Evolutionary conservation across 2,329 filamentous ascomycete genomes (phyloP), one percentile per base, ranked within the genome.

Genomic region (Aspergillus fructus): DNA sequence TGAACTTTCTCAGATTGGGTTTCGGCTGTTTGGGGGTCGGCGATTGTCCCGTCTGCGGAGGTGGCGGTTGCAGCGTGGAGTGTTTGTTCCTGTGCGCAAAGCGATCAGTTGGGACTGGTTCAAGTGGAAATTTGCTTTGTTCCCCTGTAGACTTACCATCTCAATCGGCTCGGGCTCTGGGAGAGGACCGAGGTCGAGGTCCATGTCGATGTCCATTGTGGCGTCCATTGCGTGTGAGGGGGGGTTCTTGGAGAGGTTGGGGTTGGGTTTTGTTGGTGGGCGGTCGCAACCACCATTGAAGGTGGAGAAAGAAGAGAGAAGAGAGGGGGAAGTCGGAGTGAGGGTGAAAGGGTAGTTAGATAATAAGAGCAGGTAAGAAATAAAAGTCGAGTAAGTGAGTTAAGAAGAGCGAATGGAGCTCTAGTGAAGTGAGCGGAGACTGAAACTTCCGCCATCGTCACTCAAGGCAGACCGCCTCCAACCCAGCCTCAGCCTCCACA

Each of bases 131-230:
- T 58, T 30, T 23, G 24, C 42, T 17, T 7, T 13, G 39, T n/a
- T 21, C 21, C 17, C 30, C 12, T 43, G 27, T 37, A 33, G 13
- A 59, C 72, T 68, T 61, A 74, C 73, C 21, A 63, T 61, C 48
- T 72, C 67, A 55, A 74, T 72, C 42, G 53, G 54, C 37, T 76
- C 72, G 23, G 68, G 65, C 12, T 76, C 76, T 8, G 75, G 79
- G 34, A 83, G 79, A 3, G 80, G 74, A 37, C 80, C 81, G 33
- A 82, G 68, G 63, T 82, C 81, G 63, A 90, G 79, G 66, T 87
- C 88, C 86, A 91, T 89, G 62, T 90, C 88, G 55, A 91, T 86
- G 73, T 91, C 88, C 87, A 90, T 80, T 57, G 65, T 65, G 37
- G 63, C 62, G 51, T 76, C 71, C 60, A 69, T 72, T 41, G 62